Evolutionary conservation across 768 basidiomycete species (phyloP).

Genomic region (Calocera cornea): DNA sequence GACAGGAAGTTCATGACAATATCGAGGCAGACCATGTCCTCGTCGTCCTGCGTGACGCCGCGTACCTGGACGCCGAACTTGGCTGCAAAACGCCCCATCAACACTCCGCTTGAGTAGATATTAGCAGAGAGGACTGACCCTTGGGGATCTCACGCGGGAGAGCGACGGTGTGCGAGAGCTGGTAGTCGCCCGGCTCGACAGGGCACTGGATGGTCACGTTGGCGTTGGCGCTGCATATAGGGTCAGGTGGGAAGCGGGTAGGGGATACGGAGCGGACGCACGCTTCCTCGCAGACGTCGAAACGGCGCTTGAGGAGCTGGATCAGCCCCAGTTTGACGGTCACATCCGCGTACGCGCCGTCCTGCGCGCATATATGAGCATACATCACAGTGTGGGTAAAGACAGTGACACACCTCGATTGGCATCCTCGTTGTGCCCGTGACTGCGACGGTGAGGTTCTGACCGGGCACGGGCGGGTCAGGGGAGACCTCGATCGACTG

Average conservation of each 20-base stretch:
- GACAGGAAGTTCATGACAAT: slow-evolving; percentile 58
- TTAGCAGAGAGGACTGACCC: slow-evolving; percentile 27
- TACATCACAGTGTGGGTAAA: neutral
- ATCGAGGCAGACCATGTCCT: slow-evolving; percentile 66
- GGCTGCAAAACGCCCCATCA: slow-evolving; percentile 41
- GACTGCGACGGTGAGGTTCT: slow-evolving; percentile 77
- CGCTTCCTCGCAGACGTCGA: slow-evolving; percentile 92
- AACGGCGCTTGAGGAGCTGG: slow-evolving; percentile 68
- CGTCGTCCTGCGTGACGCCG: slow-evolving; percentile 59
- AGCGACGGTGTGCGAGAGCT: slow-evolving; percentile 66
- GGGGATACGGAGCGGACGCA: slow-evolving; percentile 32
- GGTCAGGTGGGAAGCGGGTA: neutral
- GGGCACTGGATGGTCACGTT: slow-evolving; percentile 76
- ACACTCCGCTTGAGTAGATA: neutral
- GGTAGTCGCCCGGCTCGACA: slow-evolving; percentile 53
- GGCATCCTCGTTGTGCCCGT: slow-evolving; percentile 40
- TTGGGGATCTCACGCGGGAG: slow-evolving; percentile 85
- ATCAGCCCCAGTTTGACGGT: slow-evolving; percentile 85
- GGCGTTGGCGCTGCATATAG: slow-evolving; percentile 47
- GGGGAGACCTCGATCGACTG: slow-evolving; percentile 62
- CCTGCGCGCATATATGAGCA: slow-evolving; percentile 32
- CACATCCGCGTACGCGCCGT: slow-evolving; percentile 84
- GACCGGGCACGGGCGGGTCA: slow-evolving; percentile 79
- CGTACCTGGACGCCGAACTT: slow-evolving; percentile 62
- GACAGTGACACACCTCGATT: slow-evolving; percentile 45